These are phyloP conservation scores for Ziziphus jujuba DNA, from an alignment of 306 rosid species.

Conservation along the genomic window DNA sequence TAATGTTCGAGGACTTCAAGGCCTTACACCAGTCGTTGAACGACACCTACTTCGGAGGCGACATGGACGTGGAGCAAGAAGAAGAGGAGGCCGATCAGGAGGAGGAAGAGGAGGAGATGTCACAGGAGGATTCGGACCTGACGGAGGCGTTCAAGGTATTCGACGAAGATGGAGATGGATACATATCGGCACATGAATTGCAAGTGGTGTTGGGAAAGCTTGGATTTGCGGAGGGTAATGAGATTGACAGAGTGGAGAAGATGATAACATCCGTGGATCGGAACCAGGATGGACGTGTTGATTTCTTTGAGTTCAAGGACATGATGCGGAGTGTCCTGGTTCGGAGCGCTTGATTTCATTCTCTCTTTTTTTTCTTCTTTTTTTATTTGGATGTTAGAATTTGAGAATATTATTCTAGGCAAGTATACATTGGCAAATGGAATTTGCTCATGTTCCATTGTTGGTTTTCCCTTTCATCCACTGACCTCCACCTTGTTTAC, in stretches of 20 bases:
- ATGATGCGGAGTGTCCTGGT: slow-evolving; percentile 70
- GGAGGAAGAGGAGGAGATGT: neutral
- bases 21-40: slow-evolving; percentile 56
- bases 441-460: too few species aligned
- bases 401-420: too few species aligned
- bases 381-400: neutral
- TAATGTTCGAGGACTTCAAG: slow-evolving; percentile 56
- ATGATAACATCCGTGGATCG: slow-evolving; percentile 78
- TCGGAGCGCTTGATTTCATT: slow-evolving; percentile 18
- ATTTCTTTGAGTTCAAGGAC: slow-evolving; percentile 73
- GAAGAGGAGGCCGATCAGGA: neutral
- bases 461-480: too few species aligned
- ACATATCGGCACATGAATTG: slow-evolving; percentile 70
- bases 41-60: slow-evolving; percentile 48
- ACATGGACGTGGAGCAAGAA: neutral
- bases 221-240: slow-evolving; percentile 59
- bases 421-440: too few species aligned
- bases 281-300: slow-evolving; percentile 77
- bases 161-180: slow-evolving; percentile 83
- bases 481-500: too few species aligned
- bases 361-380: neutral
- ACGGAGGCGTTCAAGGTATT: slow-evolving; percentile 90
- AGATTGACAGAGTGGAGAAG: slow-evolving; percentile 57
- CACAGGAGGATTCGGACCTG: slow-evolving; percentile 57
- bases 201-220: slow-evolving; percentile 71